Conservation (phyloP, 805 yeast species). For the Huiozyma sinensis region DNA sequence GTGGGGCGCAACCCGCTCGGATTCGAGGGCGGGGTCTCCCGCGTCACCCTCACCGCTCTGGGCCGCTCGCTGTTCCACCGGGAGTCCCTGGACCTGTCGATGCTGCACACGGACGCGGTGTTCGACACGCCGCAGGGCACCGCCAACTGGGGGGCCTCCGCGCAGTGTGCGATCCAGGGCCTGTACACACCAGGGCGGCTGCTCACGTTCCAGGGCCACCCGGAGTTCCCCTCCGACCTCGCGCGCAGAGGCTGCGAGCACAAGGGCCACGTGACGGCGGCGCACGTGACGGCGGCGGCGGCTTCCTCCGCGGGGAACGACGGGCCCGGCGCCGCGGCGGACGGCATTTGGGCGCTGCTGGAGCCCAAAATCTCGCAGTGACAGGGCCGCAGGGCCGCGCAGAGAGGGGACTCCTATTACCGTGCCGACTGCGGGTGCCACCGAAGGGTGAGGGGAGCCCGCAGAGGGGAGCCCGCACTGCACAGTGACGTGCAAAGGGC, state of each 20-base stretch:
- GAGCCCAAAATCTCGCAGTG: background rate
- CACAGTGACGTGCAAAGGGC: no score
- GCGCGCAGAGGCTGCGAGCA: conserved; percentile 9
- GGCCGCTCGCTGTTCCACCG: conserved; percentile 13
- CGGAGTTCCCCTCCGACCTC: conserved; percentile 50
- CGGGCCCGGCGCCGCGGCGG: conserved; percentile 22
- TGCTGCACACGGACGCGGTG: conserved; percentile 52
- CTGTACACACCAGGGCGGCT: conserved; percentile 40
- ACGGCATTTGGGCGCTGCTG: conserved; percentile 8
- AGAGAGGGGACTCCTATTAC: background rate
- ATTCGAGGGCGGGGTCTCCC: conserved; percentile 61
- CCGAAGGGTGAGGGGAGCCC: background rate
- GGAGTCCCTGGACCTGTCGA: conserved; percentile 33
- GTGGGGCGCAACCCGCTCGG: conserved; percentile 52
- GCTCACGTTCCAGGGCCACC: conserved; percentile 81
- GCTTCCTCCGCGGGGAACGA: conserved; percentile 23
- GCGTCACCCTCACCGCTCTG: conserved; percentile 36
- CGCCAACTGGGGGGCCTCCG: conserved; percentile 41
- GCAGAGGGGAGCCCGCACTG: no score
- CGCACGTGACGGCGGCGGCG: background rate
- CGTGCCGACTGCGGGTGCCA: background rate
- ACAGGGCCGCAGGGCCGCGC: background rate
- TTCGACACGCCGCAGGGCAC: conserved; percentile 32
- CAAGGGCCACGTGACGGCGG: background rate
- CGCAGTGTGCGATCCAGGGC: conserved; percentile 56